These are phyloP conservation scores for Mucor piriformis DNA, from an alignment of 371 early-diverging fungal genomes.

Conservation along the genomic window DNA sequence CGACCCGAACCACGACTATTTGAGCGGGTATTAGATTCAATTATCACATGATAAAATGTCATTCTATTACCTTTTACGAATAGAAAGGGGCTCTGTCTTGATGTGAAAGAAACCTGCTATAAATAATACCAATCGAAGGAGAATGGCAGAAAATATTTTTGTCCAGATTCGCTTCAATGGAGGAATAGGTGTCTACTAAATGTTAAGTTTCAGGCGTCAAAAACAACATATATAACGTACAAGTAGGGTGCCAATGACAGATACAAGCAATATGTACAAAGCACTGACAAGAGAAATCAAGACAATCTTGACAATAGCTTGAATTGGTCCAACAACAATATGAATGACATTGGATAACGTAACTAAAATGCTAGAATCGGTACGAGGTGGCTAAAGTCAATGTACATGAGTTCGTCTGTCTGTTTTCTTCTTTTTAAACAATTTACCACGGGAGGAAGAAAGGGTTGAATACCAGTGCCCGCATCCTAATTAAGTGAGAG, in stretches of 20 bases:
- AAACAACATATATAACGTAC: slow-evolving; percentile 32
- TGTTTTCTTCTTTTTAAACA: neutral
- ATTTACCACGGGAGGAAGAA: slow-evolving; percentile 77
- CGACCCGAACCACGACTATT: slow-evolving; percentile 18
- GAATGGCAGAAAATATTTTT: slow-evolving; percentile 34
- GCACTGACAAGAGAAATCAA: slow-evolving; percentile 35
- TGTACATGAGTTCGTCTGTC: neutral
- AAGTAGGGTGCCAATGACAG: slow-evolving; percentile 31
- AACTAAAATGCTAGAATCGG: slow-evolving; percentile 36
- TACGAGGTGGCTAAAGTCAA: slow-evolving; percentile 38
- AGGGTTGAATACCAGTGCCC: slow-evolving; percentile 90
- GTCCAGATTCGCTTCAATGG: slow-evolving; percentile 48
- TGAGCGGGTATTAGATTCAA: neutral
- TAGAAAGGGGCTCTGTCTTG: slow-evolving; percentile 54
- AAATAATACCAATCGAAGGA: slow-evolving; percentile 58
- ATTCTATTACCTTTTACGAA: slow-evolving; percentile 54
- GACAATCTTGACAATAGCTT: slow-evolving; percentile 47
- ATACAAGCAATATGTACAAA: slow-evolving; percentile 41
- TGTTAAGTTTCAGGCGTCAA: neutral
- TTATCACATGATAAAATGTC: slow-evolving; percentile 9
- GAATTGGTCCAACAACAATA: slow-evolving; percentile 50
- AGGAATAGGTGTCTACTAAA: slow-evolving; percentile 37
- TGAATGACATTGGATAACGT: slow-evolving; percentile 39
- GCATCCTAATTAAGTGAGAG: slow-evolving; percentile 55
- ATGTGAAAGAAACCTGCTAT: slow-evolving; percentile 70